phyloP scores from a whole-genome alignment of 1,284 basidiomycete genomes.

The Melampsora larici-populina region DNA sequence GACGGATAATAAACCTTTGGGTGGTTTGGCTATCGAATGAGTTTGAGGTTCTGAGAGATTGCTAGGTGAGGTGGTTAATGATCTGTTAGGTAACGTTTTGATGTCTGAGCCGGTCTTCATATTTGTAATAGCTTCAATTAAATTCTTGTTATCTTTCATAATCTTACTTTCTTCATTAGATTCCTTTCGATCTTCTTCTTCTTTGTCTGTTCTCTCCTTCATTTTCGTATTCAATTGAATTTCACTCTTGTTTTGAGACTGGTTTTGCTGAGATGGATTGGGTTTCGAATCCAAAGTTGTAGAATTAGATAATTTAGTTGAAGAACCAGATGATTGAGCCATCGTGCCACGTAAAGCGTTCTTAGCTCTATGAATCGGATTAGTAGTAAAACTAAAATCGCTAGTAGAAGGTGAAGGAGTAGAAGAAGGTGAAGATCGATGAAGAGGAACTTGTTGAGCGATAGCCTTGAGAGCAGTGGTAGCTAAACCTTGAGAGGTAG shows the following conservation, averaged over 20 bases:
- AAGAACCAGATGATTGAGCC: neutral
- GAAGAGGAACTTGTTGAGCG: slow-evolving; percentile 2
- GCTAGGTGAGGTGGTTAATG: neutral
- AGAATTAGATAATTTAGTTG: neutral
- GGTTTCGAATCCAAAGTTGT: too few relatives aligned
- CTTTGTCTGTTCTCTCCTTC: too few relatives aligned
- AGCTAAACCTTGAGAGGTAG: slow-evolving; percentile 18
- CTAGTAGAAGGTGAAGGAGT: neutral
- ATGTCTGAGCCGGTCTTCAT: too few relatives aligned
- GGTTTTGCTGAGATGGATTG: neutral
- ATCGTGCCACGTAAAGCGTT: neutral
- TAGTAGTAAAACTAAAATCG: slow-evolving; percentile 7
- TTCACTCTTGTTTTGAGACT: neutral
- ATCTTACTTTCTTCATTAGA: neutral
- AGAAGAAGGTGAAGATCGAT: neutral
- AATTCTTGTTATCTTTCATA: neutral
- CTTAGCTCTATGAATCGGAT: neutral
- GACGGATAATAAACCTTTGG: slow-evolving; percentile 81
- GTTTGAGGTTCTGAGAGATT: neutral
- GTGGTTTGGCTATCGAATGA: slow-evolving; percentile 43
- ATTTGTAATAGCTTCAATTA: neutral
- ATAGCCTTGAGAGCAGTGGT: slow-evolving; percentile 28
- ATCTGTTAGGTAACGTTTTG: neutral
- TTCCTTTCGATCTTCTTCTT: neutral
- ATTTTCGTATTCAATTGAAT: too few relatives aligned